These are phyloP conservation scores for Aeschynomene evenia DNA, from an alignment of 306 rosid species.

Conservation along the genomic window DNA sequence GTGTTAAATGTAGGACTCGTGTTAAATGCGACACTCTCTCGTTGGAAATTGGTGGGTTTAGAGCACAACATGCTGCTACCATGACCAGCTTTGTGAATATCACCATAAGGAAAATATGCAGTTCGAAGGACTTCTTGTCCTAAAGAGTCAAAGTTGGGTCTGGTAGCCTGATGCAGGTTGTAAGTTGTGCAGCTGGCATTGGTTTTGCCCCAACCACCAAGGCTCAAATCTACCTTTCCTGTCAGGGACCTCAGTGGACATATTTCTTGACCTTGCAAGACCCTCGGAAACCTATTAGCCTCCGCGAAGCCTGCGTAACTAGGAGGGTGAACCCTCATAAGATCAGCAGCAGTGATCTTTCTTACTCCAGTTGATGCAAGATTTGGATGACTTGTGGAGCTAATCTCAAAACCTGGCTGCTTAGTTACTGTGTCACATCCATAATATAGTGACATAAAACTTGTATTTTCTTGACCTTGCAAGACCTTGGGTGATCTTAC, in stretches of 20 bases:
- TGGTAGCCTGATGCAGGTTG: slow-evolving; percentile 61
- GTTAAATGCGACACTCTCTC: slow-evolving; percentile 47
- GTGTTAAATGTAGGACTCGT: slow-evolving; percentile 41
- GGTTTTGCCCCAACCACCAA: slow-evolving; percentile 69
- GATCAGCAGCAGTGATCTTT: slow-evolving; percentile 56
- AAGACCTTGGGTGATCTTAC: slow-evolving; percentile 98
- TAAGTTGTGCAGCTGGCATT: slow-evolving; percentile 49
- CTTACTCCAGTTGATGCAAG: slow-evolving; percentile 49
- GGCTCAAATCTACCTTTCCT: slow-evolving; percentile 56
- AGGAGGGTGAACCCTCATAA: slow-evolving; percentile 61
- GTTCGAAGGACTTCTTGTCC: slow-evolving; percentile 53
- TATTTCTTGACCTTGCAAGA: slow-evolving; percentile 99
- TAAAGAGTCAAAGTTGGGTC: slow-evolving; percentile 47
- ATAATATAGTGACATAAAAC: slow-evolving; percentile 72
- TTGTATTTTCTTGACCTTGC: slow-evolving; percentile 99
- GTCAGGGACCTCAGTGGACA: slow-evolving; percentile 71
- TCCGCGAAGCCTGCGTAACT: slow-evolving; percentile 72
- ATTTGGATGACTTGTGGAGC: slow-evolving; percentile 52
- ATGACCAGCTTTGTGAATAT: slow-evolving; percentile 56
- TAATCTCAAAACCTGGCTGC: slow-evolving; percentile 68
- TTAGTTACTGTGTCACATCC: slow-evolving; percentile 74
- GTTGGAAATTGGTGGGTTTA: slow-evolving; percentile 44
- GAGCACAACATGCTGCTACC: slow-evolving; percentile 50
- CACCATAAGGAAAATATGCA: slow-evolving; percentile 60
- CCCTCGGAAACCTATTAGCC: slow-evolving; percentile 72